Base-by-base conservation (phyloP, 371 early-diverging fungal genomes). In the Lichtheimia ramosa region DNA sequence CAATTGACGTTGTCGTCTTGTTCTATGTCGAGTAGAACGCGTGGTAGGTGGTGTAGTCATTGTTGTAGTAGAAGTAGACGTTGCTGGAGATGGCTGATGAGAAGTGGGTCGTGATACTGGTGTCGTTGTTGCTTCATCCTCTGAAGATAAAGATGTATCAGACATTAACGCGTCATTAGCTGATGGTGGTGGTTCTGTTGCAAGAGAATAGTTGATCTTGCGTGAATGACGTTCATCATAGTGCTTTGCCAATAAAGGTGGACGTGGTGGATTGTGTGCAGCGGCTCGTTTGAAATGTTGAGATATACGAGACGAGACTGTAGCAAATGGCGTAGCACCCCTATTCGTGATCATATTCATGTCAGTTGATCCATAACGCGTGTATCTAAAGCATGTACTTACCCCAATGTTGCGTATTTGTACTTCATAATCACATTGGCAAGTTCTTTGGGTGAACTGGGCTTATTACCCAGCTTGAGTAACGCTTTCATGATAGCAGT, bases 321-420 rank as follows among this genome's bases (percentile, higher is more conserved):
- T 92, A 5, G 91, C 93, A 75, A 89, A 90, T 7, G 93, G 93
- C 12, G 93, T 92, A 16, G 89, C 85, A 56, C 93, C 93, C 41
- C 82, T 83, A 55, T n/a, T n/a, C 25, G 4, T 18, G 43, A 21
- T 21, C 21, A 46, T 46, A 2, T 3, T n/a, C 43, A 21, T 18
- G 21, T 21, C 1, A 34, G 34, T 34, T 0, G 34, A 34, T 34
- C 34, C 10, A 34, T 10, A 46, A 46, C 46, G 46, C 21, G 21
- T 21, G n/a, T 46, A n/a, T 46, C 21, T 1, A 18, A 16, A 46
- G 10, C n/a, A n/a, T n/a, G n/a, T 46, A 46, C 46, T 74, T 82
- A 86, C 85, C 93, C 92, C 51, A 93, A 68, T 50, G 85, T 80
- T 28, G 92, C 85, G 63, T 91, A 84, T 68, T 85, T 82, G 65